A percentile compares a stretch with the other conserved stretches of the same genome.
phyloP scores from a whole-genome alignment of 805 yeast species.

The Danielia reshetovae region DNA sequence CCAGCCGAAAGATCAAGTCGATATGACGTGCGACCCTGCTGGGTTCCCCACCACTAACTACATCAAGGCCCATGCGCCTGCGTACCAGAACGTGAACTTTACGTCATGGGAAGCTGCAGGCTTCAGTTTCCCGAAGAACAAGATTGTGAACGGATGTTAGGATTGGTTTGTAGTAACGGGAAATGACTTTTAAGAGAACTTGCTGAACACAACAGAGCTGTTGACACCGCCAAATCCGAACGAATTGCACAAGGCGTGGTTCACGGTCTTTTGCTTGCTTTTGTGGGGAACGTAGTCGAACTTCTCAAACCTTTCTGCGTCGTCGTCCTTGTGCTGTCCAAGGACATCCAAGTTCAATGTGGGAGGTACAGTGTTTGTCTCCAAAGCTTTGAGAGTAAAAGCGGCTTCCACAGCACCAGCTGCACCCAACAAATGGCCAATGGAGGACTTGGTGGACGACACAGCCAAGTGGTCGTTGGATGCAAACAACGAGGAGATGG shows the following conservation, averaged over 20 bases:
- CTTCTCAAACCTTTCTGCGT: slow-evolving; percentile 37
- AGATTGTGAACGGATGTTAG: slow-evolving; percentile 19
- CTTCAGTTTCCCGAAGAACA: slow-evolving; percentile 54
- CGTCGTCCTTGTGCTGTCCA: slow-evolving; percentile 49
- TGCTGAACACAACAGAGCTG: slow-evolving; percentile 58
- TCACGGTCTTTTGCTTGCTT: slow-evolving; percentile 37
- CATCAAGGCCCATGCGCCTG: slow-evolving; percentile 27
- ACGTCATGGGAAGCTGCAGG: slow-evolving; percentile 40
- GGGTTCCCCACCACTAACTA: slow-evolving; percentile 36
- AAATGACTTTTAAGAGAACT: too few species aligned
- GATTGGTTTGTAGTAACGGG: too few species aligned
- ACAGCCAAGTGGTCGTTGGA: slow-evolving; percentile 44
- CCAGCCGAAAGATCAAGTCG: slow-evolving; percentile 28
- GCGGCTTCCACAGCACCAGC: slow-evolving; percentile 94
- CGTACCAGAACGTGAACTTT: slow-evolving; percentile 31
- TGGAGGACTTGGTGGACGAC: slow-evolving; percentile 85
- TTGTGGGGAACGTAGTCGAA: slow-evolving; percentile 55
- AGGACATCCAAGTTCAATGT: slow-evolving; percentile 64
- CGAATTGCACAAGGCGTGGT: slow-evolving; percentile 76
- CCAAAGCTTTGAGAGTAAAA: slow-evolving; percentile 66
- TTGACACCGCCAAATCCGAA: slow-evolving; percentile 99
- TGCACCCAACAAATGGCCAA: slow-evolving; percentile 93
- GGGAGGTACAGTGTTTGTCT: slow-evolving; percentile 63
- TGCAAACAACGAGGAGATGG: slow-evolving; percentile 54
- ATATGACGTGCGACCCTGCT: slow-evolving; percentile 36